Evolutionary conservation across 2,329 filamentous ascomycete species (phyloP).

Genomic region (Fusarium heterosporum): DNA sequence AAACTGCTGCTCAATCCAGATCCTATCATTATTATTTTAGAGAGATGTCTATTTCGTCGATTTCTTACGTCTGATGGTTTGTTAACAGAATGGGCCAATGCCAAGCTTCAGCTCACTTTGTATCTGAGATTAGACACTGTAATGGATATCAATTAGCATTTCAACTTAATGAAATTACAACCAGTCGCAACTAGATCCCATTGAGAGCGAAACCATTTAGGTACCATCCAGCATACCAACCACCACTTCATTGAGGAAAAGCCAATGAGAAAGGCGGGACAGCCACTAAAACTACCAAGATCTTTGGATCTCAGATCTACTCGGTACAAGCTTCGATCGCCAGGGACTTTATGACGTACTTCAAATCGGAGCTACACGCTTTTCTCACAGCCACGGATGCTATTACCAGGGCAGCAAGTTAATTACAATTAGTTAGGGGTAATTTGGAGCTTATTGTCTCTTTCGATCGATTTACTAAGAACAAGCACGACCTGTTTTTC

Average conservation of each 20-base stretch:
- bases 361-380: conserved; percentile 46
- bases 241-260: not conserved
- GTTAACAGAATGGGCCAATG: no score
- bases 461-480: not conserved
- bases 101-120: no score
- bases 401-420: conserved; percentile 35
- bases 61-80: no score
- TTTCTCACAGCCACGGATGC: conserved; percentile 36
- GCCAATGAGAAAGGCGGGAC: conserved; percentile 13
- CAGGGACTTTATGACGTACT: conserved; percentile 47
- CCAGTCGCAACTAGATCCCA: no score
- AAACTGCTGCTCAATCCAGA: no score
- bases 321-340: conserved; percentile 47
- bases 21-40: no score
- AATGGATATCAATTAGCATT: no score
- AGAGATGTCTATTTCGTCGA: no score
- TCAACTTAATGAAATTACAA: no score
- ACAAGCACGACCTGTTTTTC: not conserved
- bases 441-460: not conserved
- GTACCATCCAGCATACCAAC: no score
- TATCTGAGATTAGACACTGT: no score
- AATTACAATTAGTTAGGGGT: not conserved
- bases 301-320: conserved; percentile 40
- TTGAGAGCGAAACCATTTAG: no score
- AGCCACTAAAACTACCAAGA: conserved; percentile 4